Conservation (phyloP, 371 early-diverging fungal species). For the Mortierella sp. region DNA sequence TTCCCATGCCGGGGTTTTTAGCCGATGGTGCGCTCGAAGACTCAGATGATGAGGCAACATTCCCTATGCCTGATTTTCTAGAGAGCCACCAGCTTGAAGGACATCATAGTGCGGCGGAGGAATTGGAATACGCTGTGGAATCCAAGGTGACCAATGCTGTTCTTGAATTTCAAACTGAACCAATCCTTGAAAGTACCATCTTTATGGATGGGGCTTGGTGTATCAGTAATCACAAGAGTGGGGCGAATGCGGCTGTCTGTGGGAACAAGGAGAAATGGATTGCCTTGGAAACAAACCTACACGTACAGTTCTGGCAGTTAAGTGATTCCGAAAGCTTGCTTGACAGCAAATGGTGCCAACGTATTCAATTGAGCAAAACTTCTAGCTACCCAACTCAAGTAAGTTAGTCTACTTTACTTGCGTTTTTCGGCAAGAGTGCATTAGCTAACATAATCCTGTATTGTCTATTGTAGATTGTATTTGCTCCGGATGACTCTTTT, state of each 20-base stretch:
- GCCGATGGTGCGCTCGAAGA: background rate
- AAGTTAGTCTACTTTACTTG: background rate
- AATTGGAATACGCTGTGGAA: background rate
- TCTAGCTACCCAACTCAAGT: conserved; percentile 20
- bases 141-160: background rate
- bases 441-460: background rate
- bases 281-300: conserved; percentile 28
- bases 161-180: background rate
- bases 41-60: conserved; percentile 14
- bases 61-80: conserved; percentile 16
- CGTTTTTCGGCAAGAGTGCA: background rate
- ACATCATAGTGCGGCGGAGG: background rate
- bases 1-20: conserved; percentile 6
- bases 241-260: conserved; percentile 12
- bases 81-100: background rate
- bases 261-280: conserved; percentile 27
- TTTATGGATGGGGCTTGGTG: conserved; percentile 42
- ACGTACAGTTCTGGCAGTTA: conserved; percentile 41
- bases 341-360: conserved; percentile 24
- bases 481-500: conserved; percentile 41
- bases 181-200: conserved; percentile 17
- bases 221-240: conserved; percentile 22
- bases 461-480: conserved; percentile 15
- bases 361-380: conserved; percentile 10
- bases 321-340: background rate